Conservation (phyloP, 305 asterid species). For the Vinca major region DNA sequence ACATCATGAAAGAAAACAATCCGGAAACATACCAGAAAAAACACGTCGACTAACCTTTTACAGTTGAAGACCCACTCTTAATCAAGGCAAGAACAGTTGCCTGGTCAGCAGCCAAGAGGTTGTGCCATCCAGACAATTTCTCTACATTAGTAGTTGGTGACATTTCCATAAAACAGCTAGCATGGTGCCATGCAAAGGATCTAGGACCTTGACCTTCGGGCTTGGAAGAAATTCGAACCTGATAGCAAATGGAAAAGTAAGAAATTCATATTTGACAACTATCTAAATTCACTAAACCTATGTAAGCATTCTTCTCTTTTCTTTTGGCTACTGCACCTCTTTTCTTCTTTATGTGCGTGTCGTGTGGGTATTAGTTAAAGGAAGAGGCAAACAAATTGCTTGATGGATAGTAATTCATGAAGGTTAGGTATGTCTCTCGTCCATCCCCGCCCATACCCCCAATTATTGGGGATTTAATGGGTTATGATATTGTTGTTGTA, state of each 20-base stretch:
- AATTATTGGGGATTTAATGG: no score
- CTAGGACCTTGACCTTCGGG: conserved; percentile 71
- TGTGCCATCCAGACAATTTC: conserved; percentile 63
- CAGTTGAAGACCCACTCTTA: conserved; percentile 37
- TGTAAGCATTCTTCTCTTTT: background rate
- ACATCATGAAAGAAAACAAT: conserved; percentile 18
- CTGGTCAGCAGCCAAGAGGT: conserved; percentile 51
- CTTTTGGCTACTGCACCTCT: background rate
- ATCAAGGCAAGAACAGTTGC: conserved; percentile 40
- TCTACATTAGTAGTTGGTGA: conserved; percentile 40
- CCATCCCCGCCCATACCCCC: no score
- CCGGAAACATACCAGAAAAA: conserved; percentile 2
- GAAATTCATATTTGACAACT: background rate
- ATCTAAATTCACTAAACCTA: background rate
- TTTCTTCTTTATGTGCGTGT: background rate
- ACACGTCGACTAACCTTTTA: conserved; percentile 35
- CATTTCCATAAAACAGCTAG: conserved; percentile 64
- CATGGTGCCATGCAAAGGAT: conserved; percentile 82
- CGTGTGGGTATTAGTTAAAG: no score
- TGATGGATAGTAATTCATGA: background rate
- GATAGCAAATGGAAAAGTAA: conserved; percentile 14
- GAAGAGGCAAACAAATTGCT: no score
- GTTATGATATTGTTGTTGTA: no score
- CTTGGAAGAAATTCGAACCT: conserved; percentile 82
- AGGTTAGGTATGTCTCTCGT: no score